Conservation (phyloP, 179 eudicot species). For the Heliamphora pulchella region DNA sequence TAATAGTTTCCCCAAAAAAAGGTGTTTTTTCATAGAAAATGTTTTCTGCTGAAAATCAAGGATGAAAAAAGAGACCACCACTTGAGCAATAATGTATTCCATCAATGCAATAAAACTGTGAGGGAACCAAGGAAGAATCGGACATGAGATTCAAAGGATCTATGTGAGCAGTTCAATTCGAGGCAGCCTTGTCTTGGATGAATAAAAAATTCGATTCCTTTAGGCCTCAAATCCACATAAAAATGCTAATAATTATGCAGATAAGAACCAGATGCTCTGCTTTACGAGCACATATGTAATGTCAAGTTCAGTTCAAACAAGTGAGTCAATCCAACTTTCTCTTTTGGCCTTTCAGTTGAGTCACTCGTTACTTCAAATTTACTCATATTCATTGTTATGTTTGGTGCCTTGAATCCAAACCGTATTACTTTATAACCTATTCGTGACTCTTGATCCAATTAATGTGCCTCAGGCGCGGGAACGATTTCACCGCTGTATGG, state of each 20-base stretch:
- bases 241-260: conserved; percentile 25
- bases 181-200: conserved; percentile 7
- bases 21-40: too few relatives aligned
- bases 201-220: conserved; percentile 15
- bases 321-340: conserved; percentile 14
- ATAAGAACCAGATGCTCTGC: conserved; percentile 46
- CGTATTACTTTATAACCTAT: too few relatives aligned
- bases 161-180: not conserved
- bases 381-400: not conserved
- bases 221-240: not conserved
- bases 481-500: too few relatives aligned
- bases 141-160: conserved; percentile 17
- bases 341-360: not conserved
- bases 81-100: not conserved
- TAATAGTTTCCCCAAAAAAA: too few relatives aligned
- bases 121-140: conserved; percentile 8
- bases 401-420: too few relatives aligned
- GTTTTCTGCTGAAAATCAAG: too few relatives aligned
- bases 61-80: too few relatives aligned
- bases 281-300: conserved; percentile 27
- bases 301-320: conserved; percentile 8
- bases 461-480: too few relatives aligned
- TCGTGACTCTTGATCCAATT: too few relatives aligned
- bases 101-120: not conserved
- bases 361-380: not conserved